Base-by-base conservation (phyloP, 164 flowering plant species). In the Dillenia turbinata region DNA sequence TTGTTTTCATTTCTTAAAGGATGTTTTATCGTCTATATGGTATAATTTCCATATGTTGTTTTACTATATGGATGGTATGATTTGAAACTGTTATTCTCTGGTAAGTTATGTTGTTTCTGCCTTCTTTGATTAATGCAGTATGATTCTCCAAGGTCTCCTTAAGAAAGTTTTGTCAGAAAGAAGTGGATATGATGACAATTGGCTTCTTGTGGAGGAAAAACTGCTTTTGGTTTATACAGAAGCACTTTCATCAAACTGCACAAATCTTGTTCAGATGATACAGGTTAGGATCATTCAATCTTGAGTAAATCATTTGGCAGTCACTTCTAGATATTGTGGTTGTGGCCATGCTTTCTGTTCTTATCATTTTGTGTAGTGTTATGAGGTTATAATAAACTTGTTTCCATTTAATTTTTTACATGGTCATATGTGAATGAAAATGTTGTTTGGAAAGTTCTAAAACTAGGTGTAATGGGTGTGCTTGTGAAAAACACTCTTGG, bases 201-300 rank as follows among this genome's bases (percentile, higher is more conserved):
- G 93, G 89, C 67, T 57, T 67, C 64, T 71, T 12, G 68, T 67
- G 54, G 79, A 77, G 61, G 78, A 81, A 60, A 77, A 78, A 63
- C 70, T 89, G 76, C 64, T 89, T 47, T 65, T 44, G 47, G 57
- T 91, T 44, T 91, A 88, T 75, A 77, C 58, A 47, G 88, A 87
- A 82, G 96, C 96, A 54, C 79, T 88, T 61, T 83, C 94, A 44
- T 85, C 99, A 50, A 81, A 75, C 66, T 83, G 84, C 78, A 66
- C 69, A 47, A 71, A 65, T 53, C 85, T 94, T 74, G 87, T 85
- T 55, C 86, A 81, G 70, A 79, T 84, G 81, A 78, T 94, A 67
- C 92, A 89, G 86, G 89, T 87, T 52, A 14, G 22, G 1, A 19
- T 19, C 22, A 19, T 19, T 19, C 22, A 19, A 19, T 19, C 1